These are phyloP conservation scores for Colletotrichum destructivum DNA, from an alignment of 2,329 filamentous ascomycete genomes.

Conservation along the genomic window DNA sequence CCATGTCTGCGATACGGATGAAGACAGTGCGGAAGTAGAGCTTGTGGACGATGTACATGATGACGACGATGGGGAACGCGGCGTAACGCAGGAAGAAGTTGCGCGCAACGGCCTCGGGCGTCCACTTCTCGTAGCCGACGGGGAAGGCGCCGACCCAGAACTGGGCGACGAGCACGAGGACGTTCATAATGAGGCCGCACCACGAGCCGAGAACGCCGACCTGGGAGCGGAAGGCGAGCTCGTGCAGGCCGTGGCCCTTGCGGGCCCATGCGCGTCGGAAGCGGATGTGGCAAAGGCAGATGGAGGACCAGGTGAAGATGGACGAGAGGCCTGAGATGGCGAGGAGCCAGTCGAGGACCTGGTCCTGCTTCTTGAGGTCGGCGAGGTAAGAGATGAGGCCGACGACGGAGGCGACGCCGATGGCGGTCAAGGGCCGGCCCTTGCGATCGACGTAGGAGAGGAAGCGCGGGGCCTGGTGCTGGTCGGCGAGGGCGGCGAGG, in stretches of 20 bases:
- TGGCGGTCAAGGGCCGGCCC: conserved; percentile 84
- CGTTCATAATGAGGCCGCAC: conserved; percentile 82
- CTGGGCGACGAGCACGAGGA: conserved; percentile 83
- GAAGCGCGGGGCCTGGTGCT: conserved; percentile 83
- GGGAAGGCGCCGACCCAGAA: conserved; percentile 92
- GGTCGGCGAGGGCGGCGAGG: conserved; percentile 89
- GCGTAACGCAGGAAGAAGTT: conserved; percentile 84
- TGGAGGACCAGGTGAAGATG: conserved; percentile 86
- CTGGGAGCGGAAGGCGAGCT: conserved; percentile 87
- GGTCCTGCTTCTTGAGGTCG: conserved; percentile 69
- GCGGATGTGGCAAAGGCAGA: conserved; percentile 92
- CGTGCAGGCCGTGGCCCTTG: conserved; percentile 78
- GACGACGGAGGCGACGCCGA: conserved; percentile 75
- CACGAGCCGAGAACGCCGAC: conserved; percentile 86
- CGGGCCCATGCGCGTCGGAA: conserved; percentile 86
- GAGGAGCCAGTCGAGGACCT: conserved; percentile 84
- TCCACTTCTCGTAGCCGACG: conserved; percentile 68
- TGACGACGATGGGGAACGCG: conserved; percentile 76
- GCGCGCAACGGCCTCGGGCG: conserved; percentile 63
- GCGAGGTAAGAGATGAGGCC: conserved; percentile 86
- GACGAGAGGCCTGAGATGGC: conserved; percentile 78
- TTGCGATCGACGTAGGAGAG: conserved; percentile 87
- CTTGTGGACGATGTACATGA: conserved; percentile 83
- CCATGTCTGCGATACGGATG: conserved; percentile 82
- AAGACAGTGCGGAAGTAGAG: conserved; percentile 78